phyloP scores from a whole-genome alignment of 1,284 basidiomycete species.

The Papiliotrema laurentii region DNA sequence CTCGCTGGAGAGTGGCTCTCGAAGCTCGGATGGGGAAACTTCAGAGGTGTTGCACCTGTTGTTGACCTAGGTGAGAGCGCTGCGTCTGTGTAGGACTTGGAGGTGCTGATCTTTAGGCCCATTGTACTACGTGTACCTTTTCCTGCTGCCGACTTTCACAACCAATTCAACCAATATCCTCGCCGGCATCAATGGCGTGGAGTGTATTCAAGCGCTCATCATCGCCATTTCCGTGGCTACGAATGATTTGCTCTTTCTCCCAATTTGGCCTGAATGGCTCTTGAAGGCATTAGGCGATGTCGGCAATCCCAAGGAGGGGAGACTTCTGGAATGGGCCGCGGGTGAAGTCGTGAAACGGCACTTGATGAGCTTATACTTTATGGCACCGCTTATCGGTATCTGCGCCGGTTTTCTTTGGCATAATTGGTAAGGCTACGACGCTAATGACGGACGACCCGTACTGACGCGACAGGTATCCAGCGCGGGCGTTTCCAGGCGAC shows the following conservation, averaged over 20 bases:
- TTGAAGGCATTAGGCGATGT: slow-evolving; percentile 74
- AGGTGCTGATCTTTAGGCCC: slow-evolving; percentile 57
- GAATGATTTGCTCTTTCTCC: slow-evolving; percentile 89
- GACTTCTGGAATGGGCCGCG: slow-evolving; percentile 42
- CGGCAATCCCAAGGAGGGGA: slow-evolving; percentile 48
- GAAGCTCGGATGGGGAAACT: slow-evolving; percentile 18
- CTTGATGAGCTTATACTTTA: slow-evolving; percentile 91
- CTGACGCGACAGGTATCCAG: slow-evolving; percentile 76
- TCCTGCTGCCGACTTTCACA: slow-evolving; percentile 89
- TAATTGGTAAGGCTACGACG: slow-evolving; percentile 67
- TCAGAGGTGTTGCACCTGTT: slow-evolving; percentile 52
- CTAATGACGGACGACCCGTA: slow-evolving; percentile 29
- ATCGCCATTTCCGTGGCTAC: slow-evolving; percentile 85
- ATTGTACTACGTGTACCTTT: slow-evolving; percentile 95
- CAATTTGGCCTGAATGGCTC: slow-evolving; percentile 58
- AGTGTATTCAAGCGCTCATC: slow-evolving; percentile 87
- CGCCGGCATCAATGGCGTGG: slow-evolving; percentile 95
- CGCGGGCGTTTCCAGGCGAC: slow-evolving; percentile 90
- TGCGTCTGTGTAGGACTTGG: slow-evolving; percentile 2
- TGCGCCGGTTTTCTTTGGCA: slow-evolving; percentile 85
- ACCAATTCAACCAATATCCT: slow-evolving; percentile 99
- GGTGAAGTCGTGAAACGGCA: slow-evolving; percentile 84
- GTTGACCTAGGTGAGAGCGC: slow-evolving; percentile 73
- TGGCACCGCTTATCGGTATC: slow-evolving; percentile 88
- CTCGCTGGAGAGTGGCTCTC: slow-evolving; percentile 62